These are phyloP conservation scores for Fusarium succisae DNA, from an alignment of 2,329 filamentous ascomycete genomes.

Conservation along the genomic window DNA sequence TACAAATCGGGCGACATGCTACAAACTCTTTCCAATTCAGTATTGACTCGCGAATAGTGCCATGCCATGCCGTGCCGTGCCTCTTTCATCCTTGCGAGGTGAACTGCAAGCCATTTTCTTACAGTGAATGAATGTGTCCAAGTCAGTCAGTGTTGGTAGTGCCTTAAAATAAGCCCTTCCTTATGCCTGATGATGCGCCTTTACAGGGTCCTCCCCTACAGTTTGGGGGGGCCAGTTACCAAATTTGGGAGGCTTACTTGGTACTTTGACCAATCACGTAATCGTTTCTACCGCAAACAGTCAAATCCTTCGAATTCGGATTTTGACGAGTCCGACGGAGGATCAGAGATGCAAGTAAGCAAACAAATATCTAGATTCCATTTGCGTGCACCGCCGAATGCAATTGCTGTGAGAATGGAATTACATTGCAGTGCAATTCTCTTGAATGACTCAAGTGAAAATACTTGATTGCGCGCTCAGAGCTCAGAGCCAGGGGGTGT, in stretches of 20 bases:
- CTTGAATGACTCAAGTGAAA: constrained; percentile 2
- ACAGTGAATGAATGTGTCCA: background rate
- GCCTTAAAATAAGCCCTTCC: constrained; percentile 11
- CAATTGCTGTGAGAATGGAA: background rate
- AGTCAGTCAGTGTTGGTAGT: background rate
- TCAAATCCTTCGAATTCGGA: constrained; percentile 4
- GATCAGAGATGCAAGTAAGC: background rate
- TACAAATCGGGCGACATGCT: constrained; percentile 13
- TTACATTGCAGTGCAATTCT: background rate
- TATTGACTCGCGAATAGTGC: background rate
- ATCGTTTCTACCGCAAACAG: background rate
- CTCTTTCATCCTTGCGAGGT: background rate
- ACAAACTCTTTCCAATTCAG: background rate
- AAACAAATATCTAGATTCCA: background rate
- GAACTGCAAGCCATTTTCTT: background rate
- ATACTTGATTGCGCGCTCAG: constrained; percentile 6
- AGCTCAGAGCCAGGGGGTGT: background rate
- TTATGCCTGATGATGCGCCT: constrained; percentile 30
- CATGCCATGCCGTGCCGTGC: background rate
- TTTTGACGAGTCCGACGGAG: background rate
- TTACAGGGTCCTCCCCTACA: constrained; percentile 22
- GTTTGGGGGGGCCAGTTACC: constrained; percentile 9
- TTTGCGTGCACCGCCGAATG: background rate
- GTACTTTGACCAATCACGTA: background rate
- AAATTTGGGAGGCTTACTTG: constrained; percentile 30